Percentiles rank a stretch among this genome's conserved stretches.
Evolutionary conservation across 495 filamentous ascomycete genomes (phyloP).

Genomic region (Podospora fimiseda): DNA sequence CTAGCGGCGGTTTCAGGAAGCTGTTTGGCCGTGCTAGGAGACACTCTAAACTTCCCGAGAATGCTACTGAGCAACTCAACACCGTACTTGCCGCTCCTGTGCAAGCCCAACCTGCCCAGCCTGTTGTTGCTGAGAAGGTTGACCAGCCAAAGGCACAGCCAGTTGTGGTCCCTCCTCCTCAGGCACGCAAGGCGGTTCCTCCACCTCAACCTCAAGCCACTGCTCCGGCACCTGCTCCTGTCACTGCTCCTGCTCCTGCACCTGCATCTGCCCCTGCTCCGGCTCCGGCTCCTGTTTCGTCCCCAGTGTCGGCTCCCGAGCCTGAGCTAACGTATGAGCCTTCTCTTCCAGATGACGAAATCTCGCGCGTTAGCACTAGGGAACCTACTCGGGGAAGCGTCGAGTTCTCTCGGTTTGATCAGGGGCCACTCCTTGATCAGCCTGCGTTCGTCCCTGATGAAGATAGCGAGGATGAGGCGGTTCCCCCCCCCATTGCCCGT

Average conservation of each 20-base stretch:
- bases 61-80: slow-evolving; percentile 37
- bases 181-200: slow-evolving; percentile 1
- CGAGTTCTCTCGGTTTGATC: slow-evolving; percentile 79
- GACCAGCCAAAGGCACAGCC: slow-evolving; percentile 23
- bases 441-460: slow-evolving; percentile 77
- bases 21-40: slow-evolving; percentile 59
- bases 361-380: slow-evolving; percentile 56
- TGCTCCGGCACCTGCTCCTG: slow-evolving; percentile 12
- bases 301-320: slow-evolving; percentile 18
- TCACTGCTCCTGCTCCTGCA: slow-evolving; percentile 21
- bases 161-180: slow-evolving; percentile 13
- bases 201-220: slow-evolving; percentile 6
- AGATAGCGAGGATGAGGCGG: slow-evolving; percentile 39
- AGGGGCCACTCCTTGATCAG: slow-evolving; percentile 80
- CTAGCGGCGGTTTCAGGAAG: slow-evolving; percentile 49
- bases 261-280: slow-evolving; percentile 45
- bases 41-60: slow-evolving; percentile 43
- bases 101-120: slow-evolving; percentile 20
- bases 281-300: slow-evolving; percentile 9
- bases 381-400: slow-evolving; percentile 61
- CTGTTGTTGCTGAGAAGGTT: slow-evolving; percentile 18
- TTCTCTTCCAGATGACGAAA: slow-evolving; percentile 44
- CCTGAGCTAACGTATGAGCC: slow-evolving; percentile 42
- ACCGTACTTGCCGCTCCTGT: slow-evolving; percentile 23
- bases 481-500: slow-evolving; percentile 38